Evolutionary conservation across 1,284 basidiomycete species (phyloP), one percentile per base, ranked within the genome.

Genomic region (Leccinum angustisporum): DNA sequence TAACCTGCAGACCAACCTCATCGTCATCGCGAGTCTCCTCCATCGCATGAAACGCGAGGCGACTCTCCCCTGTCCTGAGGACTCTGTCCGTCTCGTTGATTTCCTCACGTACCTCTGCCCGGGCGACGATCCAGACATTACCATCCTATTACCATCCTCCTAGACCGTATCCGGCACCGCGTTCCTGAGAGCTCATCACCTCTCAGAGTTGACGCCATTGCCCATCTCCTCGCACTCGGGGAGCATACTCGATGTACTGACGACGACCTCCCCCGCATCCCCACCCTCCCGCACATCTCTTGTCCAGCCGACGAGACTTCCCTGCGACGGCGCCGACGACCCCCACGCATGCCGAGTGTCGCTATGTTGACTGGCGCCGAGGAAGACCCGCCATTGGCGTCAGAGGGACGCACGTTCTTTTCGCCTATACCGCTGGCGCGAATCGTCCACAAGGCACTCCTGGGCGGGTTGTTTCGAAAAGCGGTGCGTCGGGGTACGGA

Each of bases 1-100:
- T 4, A 76, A 75, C 21, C 62, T 75, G 1, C 68, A 72, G 50
- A 80, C 79, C 1, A 83, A 83, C 65, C 74, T 72, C 48, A 72
- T 78, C 25, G 75, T 84, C 21, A 18, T 77, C 67, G 75, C 59
- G 2, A 64, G 57, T 30, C 62, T 72, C 6, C 59, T 74, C 9
- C 58, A 59, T 27, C 71, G 71, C 14, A 73, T 75, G 60, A 75
- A 69, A 54, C 60, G 46, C 27, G 71, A 72, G 54, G 25, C 55
- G 5, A 62, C 53, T 21, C 57, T 55, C 1, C 33, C 55, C 11
- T 48, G 59, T 4, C 25, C 21, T 14, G 43, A 61, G 7, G 59
- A 43, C 1, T 51, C 65, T 2, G 63, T 62, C 30, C 61, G 63
- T 51, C 66, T 75, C 5, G 65, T 64, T 11, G 72, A 72, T 38